Conservation (phyloP, 495 filamentous ascomycete species). For the Penicillium parvum region DNA sequence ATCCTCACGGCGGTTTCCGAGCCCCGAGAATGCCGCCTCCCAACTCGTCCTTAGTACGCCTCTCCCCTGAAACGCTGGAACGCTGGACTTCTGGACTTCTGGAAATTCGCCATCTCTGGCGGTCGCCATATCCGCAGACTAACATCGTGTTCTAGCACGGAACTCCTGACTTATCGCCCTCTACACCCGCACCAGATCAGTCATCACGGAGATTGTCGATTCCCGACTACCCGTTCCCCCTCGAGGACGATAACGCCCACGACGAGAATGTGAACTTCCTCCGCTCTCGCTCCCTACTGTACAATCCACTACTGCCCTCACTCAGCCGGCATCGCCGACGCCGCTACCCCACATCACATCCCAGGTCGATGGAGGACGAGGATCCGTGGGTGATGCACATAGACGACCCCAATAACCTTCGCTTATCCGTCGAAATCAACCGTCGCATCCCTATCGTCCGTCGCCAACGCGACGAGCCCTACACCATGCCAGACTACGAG, state of each 20-base stretch:
- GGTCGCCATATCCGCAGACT: not conserved
- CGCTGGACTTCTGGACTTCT: not conserved
- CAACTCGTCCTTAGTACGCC: slow-evolving; percentile 25
- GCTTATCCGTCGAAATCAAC: slow-evolving; percentile 36
- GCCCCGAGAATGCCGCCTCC: slow-evolving; percentile 27
- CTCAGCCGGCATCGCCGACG: slow-evolving; percentile 36
- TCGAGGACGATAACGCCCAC: slow-evolving; percentile 50
- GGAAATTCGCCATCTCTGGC: not conserved
- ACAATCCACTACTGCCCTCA: slow-evolving; percentile 31
- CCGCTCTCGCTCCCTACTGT: slow-evolving; percentile 38
- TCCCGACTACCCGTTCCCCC: slow-evolving; percentile 39
- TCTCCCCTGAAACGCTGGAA: too few species aligned
- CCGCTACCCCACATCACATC: slow-evolving; percentile 26
- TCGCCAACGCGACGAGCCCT: slow-evolving; percentile 27
- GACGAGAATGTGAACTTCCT: slow-evolving; percentile 59
- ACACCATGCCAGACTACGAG: slow-evolving; percentile 43
- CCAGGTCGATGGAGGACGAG: slow-evolving; percentile 25
- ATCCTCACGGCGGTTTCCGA: slow-evolving; percentile 20
- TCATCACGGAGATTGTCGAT: slow-evolving; percentile 31
- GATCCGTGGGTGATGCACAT: slow-evolving; percentile 36
- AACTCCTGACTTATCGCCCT: slow-evolving; percentile 28
- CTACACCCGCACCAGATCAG: slow-evolving; percentile 23
- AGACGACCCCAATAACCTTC: slow-evolving; percentile 33
- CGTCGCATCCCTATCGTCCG: slow-evolving; percentile 42
- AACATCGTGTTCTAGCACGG: slow-evolving; percentile 21